Evolutionary conservation across 495 filamentous ascomycete genomes (phyloP), one percentile per base, ranked within the genome.

Genomic region (Aspergillus wentii): DNA sequence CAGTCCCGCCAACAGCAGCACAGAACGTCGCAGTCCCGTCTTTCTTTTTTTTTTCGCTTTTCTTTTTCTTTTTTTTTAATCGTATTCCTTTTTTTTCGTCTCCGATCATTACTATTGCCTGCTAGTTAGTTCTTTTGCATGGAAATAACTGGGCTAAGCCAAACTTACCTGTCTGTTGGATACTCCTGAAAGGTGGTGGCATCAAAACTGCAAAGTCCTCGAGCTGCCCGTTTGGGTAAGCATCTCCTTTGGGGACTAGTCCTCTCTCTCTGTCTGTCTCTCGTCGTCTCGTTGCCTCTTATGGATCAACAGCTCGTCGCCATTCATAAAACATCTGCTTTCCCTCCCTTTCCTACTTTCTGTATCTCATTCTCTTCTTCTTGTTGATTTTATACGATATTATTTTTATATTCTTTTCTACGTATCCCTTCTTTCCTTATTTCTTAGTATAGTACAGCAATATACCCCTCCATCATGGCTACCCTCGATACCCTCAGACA

Each of bases 401-500:
- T 17, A 34, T 17, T 33, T 27, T 32, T 25, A 15, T 11, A 1
- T 40, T 25, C 22, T 29, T 19, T 18, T 9, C 17, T 40, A 20
- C 6, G 23, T 29, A 8, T 19, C 8, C n/a, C 16, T 14, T 31
- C 22, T 28, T n/a, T 17, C 36, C n/a, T 9, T 23, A 16, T 21
- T 7, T 23, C 17, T 17, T 5, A 11, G n/a, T n/a, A n/a, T n/a
- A n/a, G n/a, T n/a, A n/a, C n/a, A n/a, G n/a, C 2, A 8, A 19
- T 16, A 11, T 18, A 31, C 33, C 20, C 13, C 23, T 34, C 17
- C 41, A 44, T 30, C 44, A 67, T 67, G 61, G 46, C 51, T 30
- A 15, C 41, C 10, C 38, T 68, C 4, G 39, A 62, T 16, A 57
- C 56, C 5, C 62, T 79, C 16, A 58, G 57, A 16, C 49, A 55